phyloP scores from a whole-genome alignment of 2,329 filamentous ascomycete genomes.

The Plectosphaerella cucumerina region DNA sequence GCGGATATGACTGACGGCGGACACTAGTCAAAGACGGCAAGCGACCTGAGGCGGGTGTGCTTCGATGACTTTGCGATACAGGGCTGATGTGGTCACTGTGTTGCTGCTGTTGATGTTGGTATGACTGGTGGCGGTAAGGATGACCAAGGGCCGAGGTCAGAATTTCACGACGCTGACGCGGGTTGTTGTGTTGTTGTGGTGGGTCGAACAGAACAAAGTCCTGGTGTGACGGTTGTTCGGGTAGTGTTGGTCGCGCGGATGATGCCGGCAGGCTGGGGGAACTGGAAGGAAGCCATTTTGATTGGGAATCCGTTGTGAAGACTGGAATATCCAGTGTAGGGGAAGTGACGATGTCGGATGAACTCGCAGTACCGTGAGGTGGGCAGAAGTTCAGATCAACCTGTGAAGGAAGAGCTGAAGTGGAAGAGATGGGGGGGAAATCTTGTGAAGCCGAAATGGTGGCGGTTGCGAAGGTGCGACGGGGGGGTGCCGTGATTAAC shows the following conservation, averaged over 20 bases:
- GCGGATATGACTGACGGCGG: constrained; percentile 21
- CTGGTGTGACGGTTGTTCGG: constrained; percentile 45
- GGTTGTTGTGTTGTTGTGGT: constrained; percentile 36
- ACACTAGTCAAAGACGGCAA: constrained; percentile 43
- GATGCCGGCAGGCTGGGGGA: constrained; percentile 58
- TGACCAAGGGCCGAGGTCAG: constrained; percentile 26
- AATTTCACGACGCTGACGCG: constrained; percentile 36
- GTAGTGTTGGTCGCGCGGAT: constrained; percentile 48
- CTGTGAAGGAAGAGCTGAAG: constrained; percentile 48
- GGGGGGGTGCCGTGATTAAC: constrained; percentile 43
- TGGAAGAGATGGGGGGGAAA: constrained; percentile 15
- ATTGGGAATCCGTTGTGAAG: constrained; percentile 79
- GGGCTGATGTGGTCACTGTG: constrained; percentile 52
- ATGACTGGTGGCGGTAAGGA: constrained; percentile 41
- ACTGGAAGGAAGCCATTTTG: constrained; percentile 77
- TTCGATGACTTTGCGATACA: constrained; percentile 44
- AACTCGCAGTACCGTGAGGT: constrained; percentile 57
- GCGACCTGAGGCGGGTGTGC: too few relatives aligned
- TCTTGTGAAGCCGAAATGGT: constrained; percentile 51
- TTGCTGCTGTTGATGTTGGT: constrained; percentile 50
- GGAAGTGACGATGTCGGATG: constrained; percentile 54
- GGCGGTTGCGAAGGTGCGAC: constrained; percentile 24
- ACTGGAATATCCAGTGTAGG: constrained; percentile 63
- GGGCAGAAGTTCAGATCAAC: constrained; percentile 66
- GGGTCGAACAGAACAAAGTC: constrained; percentile 78